phyloP scores from a whole-genome alignment of 2,329 filamentous ascomycete genomes.

The Myrmaecium sp. region DNA sequence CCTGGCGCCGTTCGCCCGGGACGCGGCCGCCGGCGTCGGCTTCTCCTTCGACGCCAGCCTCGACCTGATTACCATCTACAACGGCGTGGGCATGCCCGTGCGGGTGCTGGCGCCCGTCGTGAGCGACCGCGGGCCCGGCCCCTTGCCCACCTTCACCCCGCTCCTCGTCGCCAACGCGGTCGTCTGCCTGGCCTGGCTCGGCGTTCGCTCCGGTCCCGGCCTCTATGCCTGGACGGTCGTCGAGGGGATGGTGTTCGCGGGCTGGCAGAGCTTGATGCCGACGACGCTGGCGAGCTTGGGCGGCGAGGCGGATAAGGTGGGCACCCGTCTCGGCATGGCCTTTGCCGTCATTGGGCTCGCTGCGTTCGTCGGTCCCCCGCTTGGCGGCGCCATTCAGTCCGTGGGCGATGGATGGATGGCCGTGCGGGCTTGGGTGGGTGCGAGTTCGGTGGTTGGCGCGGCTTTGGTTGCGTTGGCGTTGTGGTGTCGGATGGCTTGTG shows the following conservation, averaged over 20 bases:
- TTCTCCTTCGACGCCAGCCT: constrained; percentile 35
- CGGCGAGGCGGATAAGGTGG: constrained; percentile 22
- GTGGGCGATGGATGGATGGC: too few relatives aligned
- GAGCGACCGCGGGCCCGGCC: constrained; percentile 41
- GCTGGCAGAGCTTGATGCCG: constrained; percentile 27
- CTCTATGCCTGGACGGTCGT: constrained; percentile 27
- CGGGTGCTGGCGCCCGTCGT: constrained; percentile 41
- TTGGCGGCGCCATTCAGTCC: constrained; percentile 24
- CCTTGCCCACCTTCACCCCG: constrained; percentile 26
- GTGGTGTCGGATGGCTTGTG: too few relatives aligned
- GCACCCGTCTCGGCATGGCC: constrained; percentile 25
- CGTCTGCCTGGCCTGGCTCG: constrained; percentile 29
- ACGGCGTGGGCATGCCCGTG: constrained; percentile 21
- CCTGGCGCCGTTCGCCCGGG: constrained; percentile 16
- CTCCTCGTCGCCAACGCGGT: constrained; percentile 35
- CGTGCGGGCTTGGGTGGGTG: too few relatives aligned
- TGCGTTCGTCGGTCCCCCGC: constrained; percentile 20
- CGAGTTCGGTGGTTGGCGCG: too few relatives aligned
- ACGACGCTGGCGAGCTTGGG: constrained; percentile 27
- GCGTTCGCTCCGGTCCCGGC: constrained; percentile 18
- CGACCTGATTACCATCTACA: constrained; percentile 3
- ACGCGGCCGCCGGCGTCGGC: constrained; percentile 26
- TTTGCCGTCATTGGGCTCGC: constrained; percentile 22
- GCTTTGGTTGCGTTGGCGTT: too few relatives aligned
- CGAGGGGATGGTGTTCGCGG: constrained; percentile 31